phyloP scores from a whole-genome alignment of 176 grass and related monocot genomes.

The Zizania latifolia region DNA sequence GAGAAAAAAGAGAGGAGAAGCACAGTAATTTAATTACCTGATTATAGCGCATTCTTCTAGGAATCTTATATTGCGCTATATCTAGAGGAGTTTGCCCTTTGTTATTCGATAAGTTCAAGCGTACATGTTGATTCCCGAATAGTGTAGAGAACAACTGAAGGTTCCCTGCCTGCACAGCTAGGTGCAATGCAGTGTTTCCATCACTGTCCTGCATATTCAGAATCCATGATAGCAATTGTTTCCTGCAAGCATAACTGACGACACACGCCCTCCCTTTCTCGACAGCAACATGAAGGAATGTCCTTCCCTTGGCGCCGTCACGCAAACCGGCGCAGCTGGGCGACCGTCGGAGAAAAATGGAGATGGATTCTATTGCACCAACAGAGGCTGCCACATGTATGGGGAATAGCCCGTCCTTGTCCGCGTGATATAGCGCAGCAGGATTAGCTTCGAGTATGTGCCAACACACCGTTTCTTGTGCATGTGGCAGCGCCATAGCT shows the following conservation, averaged over 20 bases:
- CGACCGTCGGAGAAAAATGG: neutral
- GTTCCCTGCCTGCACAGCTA: neutral
- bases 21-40: too few species aligned
- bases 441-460: too few species aligned
- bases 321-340: neutral
- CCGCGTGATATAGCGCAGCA: too few species aligned
- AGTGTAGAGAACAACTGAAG: neutral
- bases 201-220: conserved; percentile 17
- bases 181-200: conserved; percentile 18
- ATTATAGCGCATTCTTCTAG: too few species aligned
- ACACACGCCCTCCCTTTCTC: neutral
- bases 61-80: too few species aligned
- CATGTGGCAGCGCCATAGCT: too few species aligned
- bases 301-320: neutral
- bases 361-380: neutral
- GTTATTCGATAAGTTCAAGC: neutral
- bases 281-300: neutral
- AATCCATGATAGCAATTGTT: neutral
- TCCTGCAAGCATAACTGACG: neutral
- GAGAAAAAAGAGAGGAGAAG: too few species aligned
- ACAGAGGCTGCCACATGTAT: neutral
- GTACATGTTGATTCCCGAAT: neutral
- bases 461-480: too few species aligned
- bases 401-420: neutral
- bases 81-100: conserved; percentile 10